A percentile compares a stretch with the other conserved stretches of the same genome.
These are phyloP conservation scores for Aureobasidium sp. DNA, from an alignment of 2,329 filamentous ascomycete species.

Conservation along the genomic window DNA sequence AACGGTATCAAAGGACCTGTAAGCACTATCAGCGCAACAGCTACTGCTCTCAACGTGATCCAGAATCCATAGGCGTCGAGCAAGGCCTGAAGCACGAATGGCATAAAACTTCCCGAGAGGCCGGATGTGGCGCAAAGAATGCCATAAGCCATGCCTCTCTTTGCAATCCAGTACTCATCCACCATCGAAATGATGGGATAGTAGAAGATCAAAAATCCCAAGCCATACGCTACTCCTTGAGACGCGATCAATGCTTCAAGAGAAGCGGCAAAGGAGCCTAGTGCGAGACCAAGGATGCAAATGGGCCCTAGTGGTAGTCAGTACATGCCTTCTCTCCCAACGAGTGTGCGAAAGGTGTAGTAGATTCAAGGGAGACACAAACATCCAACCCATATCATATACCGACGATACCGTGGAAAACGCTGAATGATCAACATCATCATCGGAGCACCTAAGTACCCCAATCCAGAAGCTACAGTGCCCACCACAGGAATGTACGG, in stretches of 20 bases:
- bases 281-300: conserved; percentile 20
- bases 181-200: conserved; percentile 25
- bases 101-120: conserved; percentile 21
- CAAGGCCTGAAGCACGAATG: conserved; percentile 18
- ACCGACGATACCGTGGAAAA: background rate
- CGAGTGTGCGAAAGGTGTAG: background rate
- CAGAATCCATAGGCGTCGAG: conserved; percentile 21
- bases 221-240: conserved; percentile 50
- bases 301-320: conserved; percentile 15
- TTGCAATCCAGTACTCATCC: conserved; percentile 24
- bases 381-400: background rate
- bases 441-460: conserved; percentile 48
- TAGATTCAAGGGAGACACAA: too few relatives aligned
- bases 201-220: conserved; percentile 46
- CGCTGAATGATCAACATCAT: conserved; percentile 38
- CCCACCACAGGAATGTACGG: conserved; percentile 54
- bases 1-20: conserved; percentile 28
- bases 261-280: conserved; percentile 39
- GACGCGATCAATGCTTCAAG: conserved; percentile 49
- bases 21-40: conserved; percentile 21
- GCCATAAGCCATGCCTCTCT: conserved; percentile 23
- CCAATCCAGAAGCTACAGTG: conserved; percentile 50
- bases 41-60: conserved; percentile 20
- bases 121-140: conserved; percentile 21
- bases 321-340: conserved; percentile 27